Evolutionary conservation across 441 rosid genomes (phyloP), one percentile per base, ranked within the genome.

Genomic region (Erodium texanum): DNA sequence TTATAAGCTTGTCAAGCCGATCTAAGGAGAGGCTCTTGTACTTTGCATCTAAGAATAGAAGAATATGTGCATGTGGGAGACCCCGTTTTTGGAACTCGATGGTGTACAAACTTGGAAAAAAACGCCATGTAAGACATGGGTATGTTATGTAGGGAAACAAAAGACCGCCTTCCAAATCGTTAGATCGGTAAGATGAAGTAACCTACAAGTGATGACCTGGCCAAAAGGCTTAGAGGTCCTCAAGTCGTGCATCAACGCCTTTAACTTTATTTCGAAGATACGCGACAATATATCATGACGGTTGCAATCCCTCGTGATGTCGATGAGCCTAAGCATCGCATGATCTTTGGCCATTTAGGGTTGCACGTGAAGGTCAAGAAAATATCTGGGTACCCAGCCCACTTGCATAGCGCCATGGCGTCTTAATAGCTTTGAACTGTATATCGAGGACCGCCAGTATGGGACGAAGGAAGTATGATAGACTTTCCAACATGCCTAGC

Each of bases 21-120:
- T 7, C 5, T 0, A 52, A 4, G 0, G 32, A 9, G 2, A 2
- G 3, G 0, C 3, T 0, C 2, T 70, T 74, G 1, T 68, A 50
- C 5, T 48, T 3, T 0, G 64, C 24, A 1, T 65, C 52, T 2
- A 68, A 12, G 22, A 24, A 70, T 8, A 75, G 0, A 0, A 67
- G 5, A 22, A 70, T 72, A 34, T 75, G 75, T 1, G 69, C 75
- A 50, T 69, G 75, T 0, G 64, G 72, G 1, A 72, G 36, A 0
- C 77, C 69, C 5, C 59, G 12, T 64, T 78, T 75, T 16, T 72
- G 70, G 5, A 36, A 67, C 19, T 75, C 74, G 0, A 70, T 22
- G 0, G 24, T 64, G 11, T 58, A 56, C 14, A 38, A 8, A 38
- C 45, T 12, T 38, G 45, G 1, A 36, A 27, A 27, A 27, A n/a